Percentiles rank a stretch among this genome's conserved stretches.
Conservation (phyloP, 225 moss, liverwort and hornwort species). For the Pseudisothecium myosuroides region DNA sequence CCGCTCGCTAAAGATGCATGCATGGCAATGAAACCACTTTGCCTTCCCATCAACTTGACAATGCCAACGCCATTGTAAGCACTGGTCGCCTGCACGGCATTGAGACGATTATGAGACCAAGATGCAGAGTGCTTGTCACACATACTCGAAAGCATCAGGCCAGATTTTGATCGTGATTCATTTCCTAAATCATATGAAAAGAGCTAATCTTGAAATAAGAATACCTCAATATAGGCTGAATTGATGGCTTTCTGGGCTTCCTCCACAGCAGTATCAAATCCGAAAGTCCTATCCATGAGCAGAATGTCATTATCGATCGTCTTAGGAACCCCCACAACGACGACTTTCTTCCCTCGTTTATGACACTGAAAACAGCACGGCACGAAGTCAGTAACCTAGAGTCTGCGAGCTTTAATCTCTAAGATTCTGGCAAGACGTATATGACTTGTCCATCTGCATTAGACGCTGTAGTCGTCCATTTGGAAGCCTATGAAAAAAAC, state of each 20-base stretch:
- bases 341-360: constrained; percentile 56
- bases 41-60: constrained; percentile 93
- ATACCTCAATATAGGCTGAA: constrained; percentile 82
- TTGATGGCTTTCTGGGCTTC: constrained; percentile 94
- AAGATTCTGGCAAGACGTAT: background rate
- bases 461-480: background rate
- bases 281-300: constrained; percentile 97
- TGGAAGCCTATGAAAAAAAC: background rate
- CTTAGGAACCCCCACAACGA: constrained; percentile 94
- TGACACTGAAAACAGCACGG: constrained; percentile 40
- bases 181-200: background rate
- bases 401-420: background rate
- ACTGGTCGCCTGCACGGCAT: constrained; percentile 59
- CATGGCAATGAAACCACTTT: constrained; percentile 98
- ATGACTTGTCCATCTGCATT: background rate
- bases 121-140: background rate
- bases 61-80: constrained; percentile 90
- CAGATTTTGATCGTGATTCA: background rate
- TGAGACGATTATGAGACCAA: background rate
- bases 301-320: constrained; percentile 97
- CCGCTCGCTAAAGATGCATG: constrained; percentile 94
- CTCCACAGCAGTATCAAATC: constrained; percentile 97
- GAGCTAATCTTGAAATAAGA: background rate
- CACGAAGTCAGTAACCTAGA: background rate
- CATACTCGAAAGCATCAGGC: background rate